These are phyloP conservation scores for Stagonosporopsis tanaceti DNA, from an alignment of 2,329 filamentous ascomycete species.

Conservation along the genomic window DNA sequence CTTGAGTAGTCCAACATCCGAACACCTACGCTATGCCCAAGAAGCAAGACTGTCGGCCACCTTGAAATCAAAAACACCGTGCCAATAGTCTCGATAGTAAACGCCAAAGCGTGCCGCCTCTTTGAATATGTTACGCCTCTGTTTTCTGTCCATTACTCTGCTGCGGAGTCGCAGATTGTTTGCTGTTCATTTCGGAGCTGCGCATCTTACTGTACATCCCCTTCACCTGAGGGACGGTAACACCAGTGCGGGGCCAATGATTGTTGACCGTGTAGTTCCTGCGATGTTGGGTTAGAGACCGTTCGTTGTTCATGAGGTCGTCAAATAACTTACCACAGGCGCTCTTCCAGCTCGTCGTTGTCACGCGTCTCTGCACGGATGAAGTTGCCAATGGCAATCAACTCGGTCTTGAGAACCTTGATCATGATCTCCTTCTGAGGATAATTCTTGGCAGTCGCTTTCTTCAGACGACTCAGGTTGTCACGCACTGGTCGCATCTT, in stretches of 20 bases:
- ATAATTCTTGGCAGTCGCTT: slow-evolving; percentile 69
- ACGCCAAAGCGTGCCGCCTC: slow-evolving; percentile 16
- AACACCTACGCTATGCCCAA: slow-evolving; percentile 50
- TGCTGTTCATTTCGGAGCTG: slow-evolving; percentile 40
- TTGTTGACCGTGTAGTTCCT: slow-evolving; percentile 49
- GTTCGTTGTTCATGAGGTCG: neutral
- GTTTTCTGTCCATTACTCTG: slow-evolving; percentile 40
- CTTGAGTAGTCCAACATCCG: slow-evolving; percentile 33
- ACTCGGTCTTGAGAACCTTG: slow-evolving; percentile 66
- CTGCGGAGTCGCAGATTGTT: slow-evolving; percentile 29
- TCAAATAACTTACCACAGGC: slow-evolving; percentile 58
- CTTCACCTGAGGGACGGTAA: slow-evolving; percentile 44
- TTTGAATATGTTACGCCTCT: slow-evolving; percentile 22
- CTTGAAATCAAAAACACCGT: slow-evolving; percentile 34
- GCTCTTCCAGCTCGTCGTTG: slow-evolving; percentile 57
- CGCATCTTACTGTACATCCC: slow-evolving; percentile 51
- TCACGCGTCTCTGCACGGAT: slow-evolving; percentile 60
- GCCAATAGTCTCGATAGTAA: slow-evolving; percentile 3
- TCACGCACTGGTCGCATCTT: slow-evolving; percentile 67
- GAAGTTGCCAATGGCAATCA: slow-evolving; percentile 69
- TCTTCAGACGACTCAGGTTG: slow-evolving; percentile 66
- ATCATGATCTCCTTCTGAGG: slow-evolving; percentile 69
- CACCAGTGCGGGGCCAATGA: slow-evolving; percentile 49
- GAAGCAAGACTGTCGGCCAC: slow-evolving; percentile 31
- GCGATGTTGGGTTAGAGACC: slow-evolving; percentile 28